A percentile compares a stretch with the other conserved stretches of the same genome.
Evolutionary conservation across 345 rosid species (phyloP).

Genomic region (Eucalyptus erythrocorys): DNA sequence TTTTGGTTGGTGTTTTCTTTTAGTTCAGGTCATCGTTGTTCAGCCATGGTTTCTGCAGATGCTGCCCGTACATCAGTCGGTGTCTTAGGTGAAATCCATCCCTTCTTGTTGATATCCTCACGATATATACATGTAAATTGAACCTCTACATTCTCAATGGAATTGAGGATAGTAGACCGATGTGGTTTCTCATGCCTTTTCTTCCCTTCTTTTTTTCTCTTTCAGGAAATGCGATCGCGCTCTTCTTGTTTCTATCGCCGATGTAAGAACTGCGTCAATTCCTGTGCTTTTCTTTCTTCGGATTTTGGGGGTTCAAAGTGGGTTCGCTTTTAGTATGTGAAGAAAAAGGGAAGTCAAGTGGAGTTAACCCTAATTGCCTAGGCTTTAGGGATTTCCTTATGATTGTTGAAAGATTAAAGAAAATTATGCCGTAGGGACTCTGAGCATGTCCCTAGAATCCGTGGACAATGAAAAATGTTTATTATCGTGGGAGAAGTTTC

Average conservation of each 20-base stretch:
- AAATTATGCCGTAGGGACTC: not conserved
- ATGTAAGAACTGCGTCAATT: constrained; percentile 30
- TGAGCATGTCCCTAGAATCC: not conserved
- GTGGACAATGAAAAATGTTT: not conserved
- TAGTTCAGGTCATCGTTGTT: not conserved
- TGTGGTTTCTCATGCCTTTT: not conserved
- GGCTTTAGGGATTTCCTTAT: not conserved
- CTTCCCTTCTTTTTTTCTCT: not conserved
- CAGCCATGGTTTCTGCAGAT: constrained; percentile 40
- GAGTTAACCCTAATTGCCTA: not conserved
- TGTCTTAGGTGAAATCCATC: constrained; percentile 24
- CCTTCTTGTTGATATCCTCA: not conserved
- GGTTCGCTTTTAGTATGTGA: not conserved
- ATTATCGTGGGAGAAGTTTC: not conserved
- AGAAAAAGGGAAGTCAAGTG: not conserved
- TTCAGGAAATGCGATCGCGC: constrained; percentile 72
- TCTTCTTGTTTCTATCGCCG: constrained; percentile 76
- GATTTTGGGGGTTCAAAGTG: not conserved
- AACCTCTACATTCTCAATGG: not conserved
- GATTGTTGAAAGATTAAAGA: not conserved
- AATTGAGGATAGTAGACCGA: not conserved
- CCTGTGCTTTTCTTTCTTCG: not conserved
- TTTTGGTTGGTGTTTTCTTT: not conserved
- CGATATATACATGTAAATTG: not conserved
- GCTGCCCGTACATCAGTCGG: constrained; percentile 48